Percentiles rank a stretch among this genome's conserved stretches.
These are phyloP conservation scores for Cyclotella choctawhatcheeana DNA, from an alignment of 108 stramenopile species.

Conservation along the genomic window DNA sequence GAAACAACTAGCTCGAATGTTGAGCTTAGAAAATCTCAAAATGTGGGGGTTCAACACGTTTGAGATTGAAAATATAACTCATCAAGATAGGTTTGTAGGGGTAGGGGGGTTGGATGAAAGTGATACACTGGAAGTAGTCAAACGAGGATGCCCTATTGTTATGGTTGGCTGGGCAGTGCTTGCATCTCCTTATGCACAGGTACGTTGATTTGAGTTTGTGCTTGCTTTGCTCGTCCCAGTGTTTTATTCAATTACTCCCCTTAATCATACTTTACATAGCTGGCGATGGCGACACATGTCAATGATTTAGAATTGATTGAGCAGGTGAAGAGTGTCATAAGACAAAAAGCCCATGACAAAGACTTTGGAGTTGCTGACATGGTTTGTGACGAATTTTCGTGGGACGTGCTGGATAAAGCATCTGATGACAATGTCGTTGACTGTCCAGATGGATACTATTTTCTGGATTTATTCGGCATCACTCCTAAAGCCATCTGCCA, in stretches of 20 bases:
- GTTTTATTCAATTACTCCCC: background rate
- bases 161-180: constrained; percentile 61
- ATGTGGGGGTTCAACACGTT: constrained; percentile 65
- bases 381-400: background rate
- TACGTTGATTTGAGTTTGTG: background rate
- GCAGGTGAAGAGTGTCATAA: constrained; percentile 7
- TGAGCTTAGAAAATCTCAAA: constrained; percentile 48
- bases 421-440: background rate
- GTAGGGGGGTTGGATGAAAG: background rate
- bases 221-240: background rate
- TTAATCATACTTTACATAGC: background rate
- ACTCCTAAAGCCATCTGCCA: constrained; percentile 20
- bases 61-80: constrained; percentile 47
- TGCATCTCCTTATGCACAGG: constrained; percentile 54
- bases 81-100: background rate
- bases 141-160: constrained; percentile 47
- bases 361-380: background rate
- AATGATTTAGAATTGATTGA: constrained; percentile 25
- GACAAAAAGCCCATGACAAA: background rate
- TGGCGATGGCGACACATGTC: constrained; percentile 44
- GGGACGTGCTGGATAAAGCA: background rate
- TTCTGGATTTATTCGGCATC: background rate
- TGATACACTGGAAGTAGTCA: background rate
- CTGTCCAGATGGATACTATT: background rate
- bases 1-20: constrained; percentile 28